Evolutionary conservation across 805 yeast genomes (phyloP).

Genomic region (Candida tammaniensis): DNA sequence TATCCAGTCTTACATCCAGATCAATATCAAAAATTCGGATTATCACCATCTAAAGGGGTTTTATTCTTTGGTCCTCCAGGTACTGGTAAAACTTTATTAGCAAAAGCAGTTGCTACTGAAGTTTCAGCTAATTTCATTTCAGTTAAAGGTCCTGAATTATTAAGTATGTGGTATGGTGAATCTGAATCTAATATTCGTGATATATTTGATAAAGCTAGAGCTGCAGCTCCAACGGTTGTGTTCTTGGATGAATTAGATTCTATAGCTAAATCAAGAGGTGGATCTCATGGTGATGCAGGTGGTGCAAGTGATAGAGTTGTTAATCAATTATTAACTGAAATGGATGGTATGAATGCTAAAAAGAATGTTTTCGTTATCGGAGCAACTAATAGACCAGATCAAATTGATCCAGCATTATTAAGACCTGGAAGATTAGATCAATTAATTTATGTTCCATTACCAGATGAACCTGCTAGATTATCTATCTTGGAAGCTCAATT

Average conservation of each 20-base stretch:
- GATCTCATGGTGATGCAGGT: slow-evolving; percentile 85
- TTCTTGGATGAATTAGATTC: slow-evolving; percentile 98
- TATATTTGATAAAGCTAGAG: slow-evolving; percentile 96
- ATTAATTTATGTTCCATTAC: slow-evolving; percentile 96
- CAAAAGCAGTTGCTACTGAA: slow-evolving; percentile 99
- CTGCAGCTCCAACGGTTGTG: slow-evolving; percentile 99
- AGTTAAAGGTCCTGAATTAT: slow-evolving; percentile 94
- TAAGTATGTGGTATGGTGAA: slow-evolving; percentile 99
- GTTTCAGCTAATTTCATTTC: slow-evolving; percentile 97
- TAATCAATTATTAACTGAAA: slow-evolving; percentile 91
- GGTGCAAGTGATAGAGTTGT: slow-evolving; percentile 97
- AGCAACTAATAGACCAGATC: slow-evolving; percentile 99
- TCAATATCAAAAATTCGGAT: slow-evolving; percentile 96
- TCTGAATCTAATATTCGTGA: slow-evolving; percentile 97
- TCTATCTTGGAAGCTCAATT: slow-evolving; percentile 94
- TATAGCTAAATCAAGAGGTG: slow-evolving; percentile 96
- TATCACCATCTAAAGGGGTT: slow-evolving; percentile 98
- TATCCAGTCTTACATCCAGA: slow-evolving; percentile 99
- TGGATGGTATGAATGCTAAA: slow-evolving; percentile 99
- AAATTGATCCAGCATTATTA: slow-evolving; percentile 96
- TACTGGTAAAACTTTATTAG: slow-evolving; percentile 98
- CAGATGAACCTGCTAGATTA: slow-evolving; percentile 91
- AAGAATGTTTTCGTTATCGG: slow-evolving; percentile 98
- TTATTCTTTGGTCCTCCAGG: slow-evolving; percentile 99
- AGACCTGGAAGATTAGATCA: slow-evolving; percentile 99